phyloP scores from a whole-genome alignment of 1,284 basidiomycete genomes.

The Earliella scabrosa region DNA sequence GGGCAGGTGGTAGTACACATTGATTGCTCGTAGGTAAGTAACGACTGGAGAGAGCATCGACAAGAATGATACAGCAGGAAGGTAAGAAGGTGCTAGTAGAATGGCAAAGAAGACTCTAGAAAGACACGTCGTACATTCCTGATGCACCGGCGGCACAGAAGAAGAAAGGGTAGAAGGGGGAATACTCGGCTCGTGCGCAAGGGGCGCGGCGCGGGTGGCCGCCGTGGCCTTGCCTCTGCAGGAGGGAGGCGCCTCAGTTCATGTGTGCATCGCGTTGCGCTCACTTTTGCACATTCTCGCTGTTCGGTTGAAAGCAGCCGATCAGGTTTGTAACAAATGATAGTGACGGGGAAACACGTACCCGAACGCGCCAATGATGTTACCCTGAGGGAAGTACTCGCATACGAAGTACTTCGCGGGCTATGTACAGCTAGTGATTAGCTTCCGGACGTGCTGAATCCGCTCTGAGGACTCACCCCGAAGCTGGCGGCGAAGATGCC shows the following conservation, averaged over 20 bases:
- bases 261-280: not conserved
- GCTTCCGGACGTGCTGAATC: not conserved
- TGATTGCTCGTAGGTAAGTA: not conserved
- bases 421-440: constrained; percentile 25
- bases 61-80: constrained; percentile 24
- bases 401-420: constrained; percentile 64
- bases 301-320: constrained; percentile 11
- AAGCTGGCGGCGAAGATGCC: constrained; percentile 56
- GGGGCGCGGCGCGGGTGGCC: not conserved
- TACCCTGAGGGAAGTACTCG: constrained; percentile 68
- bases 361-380: constrained; percentile 65
- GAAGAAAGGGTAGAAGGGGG: constrained; percentile 12
- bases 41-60: constrained; percentile 10
- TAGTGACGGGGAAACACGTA: constrained; percentile 40
- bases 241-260: not conserved
- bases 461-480: constrained; percentile 46
- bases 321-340: not conserved
- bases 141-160: constrained; percentile 26
- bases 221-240: not conserved
- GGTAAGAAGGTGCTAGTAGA: constrained; percentile 8
- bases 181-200: not conserved
- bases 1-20: constrained; percentile 1
- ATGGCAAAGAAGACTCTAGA: constrained; percentile 3
- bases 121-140: constrained; percentile 27
- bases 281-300: constrained; percentile 40